phyloP scores from a whole-genome alignment of 192 early-diverging fungal genomes.

The Coemansia sp. region DNA sequence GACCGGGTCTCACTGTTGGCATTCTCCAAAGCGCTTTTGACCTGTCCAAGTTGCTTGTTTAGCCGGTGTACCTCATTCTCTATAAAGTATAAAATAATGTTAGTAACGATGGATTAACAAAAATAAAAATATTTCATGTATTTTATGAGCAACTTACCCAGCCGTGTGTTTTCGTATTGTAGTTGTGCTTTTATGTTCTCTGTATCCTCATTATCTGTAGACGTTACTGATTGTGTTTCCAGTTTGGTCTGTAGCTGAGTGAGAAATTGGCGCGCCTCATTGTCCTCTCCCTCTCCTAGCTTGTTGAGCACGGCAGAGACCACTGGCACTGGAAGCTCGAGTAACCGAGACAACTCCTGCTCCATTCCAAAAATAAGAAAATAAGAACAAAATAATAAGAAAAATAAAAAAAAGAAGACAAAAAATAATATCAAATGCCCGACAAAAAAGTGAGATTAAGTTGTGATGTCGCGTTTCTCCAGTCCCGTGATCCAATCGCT shows the following conservation, averaged over 20 bases:
- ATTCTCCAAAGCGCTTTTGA: constrained; percentile 32
- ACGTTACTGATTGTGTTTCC: constrained; percentile 8
- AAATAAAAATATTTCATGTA: background rate
- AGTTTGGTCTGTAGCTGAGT: constrained; percentile 22
- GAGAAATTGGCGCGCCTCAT: constrained; percentile 18
- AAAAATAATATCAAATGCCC: background rate
- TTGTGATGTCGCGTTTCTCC: background rate
- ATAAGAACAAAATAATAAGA: background rate
- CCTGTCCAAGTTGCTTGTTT: constrained; percentile 41
- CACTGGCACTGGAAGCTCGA: constrained; percentile 26
- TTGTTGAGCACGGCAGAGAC: constrained; percentile 27
- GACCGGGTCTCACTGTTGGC: constrained; percentile 15
- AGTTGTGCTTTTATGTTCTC: constrained; percentile 40
- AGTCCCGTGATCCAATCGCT: constrained; percentile 1
- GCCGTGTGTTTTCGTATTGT: constrained; percentile 50
- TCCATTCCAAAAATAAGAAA: constrained; percentile 19
- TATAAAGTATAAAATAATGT: background rate
- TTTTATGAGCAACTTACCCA: constrained; percentile 29
- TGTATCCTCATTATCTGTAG: background rate
- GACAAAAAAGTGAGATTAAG: background rate
- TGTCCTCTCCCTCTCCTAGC: constrained; percentile 15
- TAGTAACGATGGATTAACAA: background rate
- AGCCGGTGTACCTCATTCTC: constrained; percentile 50
- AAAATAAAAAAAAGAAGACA: background rate
- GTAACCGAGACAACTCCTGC: constrained; percentile 27